Conservation (phyloP, 768 basidiomycete genomes). For the Tremella yokohamensis region DNA sequence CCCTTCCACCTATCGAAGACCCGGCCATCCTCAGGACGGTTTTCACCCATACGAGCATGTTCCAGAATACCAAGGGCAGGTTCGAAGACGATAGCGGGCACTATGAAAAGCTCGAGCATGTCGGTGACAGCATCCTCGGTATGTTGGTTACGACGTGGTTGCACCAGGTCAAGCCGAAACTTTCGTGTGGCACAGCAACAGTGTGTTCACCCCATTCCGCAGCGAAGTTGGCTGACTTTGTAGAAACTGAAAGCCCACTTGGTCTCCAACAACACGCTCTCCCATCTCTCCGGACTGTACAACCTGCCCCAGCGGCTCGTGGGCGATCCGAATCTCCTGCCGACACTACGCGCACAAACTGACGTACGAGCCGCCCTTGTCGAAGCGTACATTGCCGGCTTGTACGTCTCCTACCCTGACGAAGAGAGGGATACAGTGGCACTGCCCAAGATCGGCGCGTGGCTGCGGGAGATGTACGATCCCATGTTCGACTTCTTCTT, state of each 20-base stretch:
- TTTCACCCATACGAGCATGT: slow-evolving; percentile 40
- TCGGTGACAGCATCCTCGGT: slow-evolving; percentile 44
- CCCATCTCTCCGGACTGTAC: slow-evolving; percentile 44
- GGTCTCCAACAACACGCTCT: slow-evolving; percentile 44
- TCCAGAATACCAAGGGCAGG: slow-evolving; percentile 21
- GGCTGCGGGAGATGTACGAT: slow-evolving; percentile 47
- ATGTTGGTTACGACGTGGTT: slow-evolving; percentile 47
- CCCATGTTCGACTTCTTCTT: slow-evolving; percentile 45
- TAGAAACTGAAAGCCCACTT: slow-evolving; percentile 48
- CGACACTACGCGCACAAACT: slow-evolving; percentile 23
- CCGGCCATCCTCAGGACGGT: slow-evolving; percentile 29
- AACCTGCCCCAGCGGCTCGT: slow-evolving; percentile 36
- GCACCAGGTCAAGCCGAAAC: slow-evolving; percentile 37
- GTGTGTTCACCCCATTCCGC: slow-evolving; percentile 21
- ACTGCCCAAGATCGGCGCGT: slow-evolving; percentile 29
- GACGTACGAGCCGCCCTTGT: slow-evolving; percentile 44
- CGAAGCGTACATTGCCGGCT: slow-evolving; percentile 45
- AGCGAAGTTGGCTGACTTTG: neutral
- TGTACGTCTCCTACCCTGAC: slow-evolving; percentile 38
- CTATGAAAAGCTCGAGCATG: slow-evolving; percentile 49
- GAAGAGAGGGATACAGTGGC: slow-evolving; percentile 18
- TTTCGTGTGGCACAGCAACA: slow-evolving; percentile 43
- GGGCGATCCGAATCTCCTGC: slow-evolving; percentile 28
- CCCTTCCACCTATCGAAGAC: slow-evolving; percentile 34
- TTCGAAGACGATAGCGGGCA: slow-evolving; percentile 44